Evolutionary conservation across 2,329 filamentous ascomycete species (phyloP), one percentile per base, ranked within the genome.

Genomic region (Raffaelea ambrosiae): DNA sequence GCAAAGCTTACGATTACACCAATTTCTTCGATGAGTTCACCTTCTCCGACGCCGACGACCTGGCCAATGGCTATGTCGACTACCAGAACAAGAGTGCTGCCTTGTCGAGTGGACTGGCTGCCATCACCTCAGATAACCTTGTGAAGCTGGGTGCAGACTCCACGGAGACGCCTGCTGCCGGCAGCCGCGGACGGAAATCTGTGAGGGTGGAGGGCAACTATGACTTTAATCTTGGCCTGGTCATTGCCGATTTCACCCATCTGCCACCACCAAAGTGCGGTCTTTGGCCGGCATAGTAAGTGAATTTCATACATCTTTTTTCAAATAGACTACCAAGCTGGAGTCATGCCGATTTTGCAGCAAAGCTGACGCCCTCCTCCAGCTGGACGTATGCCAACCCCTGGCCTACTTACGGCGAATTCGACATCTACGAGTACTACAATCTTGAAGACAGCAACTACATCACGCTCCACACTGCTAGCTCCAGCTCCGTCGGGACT

Each of bases 221-320:
- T 43, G 60, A 64, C 7, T 89, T 84, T 66, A 77, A 72, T 52
- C 71, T 79, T 49, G 84, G 82, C 22, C 76, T 88, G 23, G 75
- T 88, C 57, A 77, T 89, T 40, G 70, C 83, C 40, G 80, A 87
- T 58, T 77, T 88, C 54, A 71, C 67, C 14, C 83, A 88, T 57
- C 80, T 89, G 66, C 84, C 85, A 26, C 71, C 68, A 48, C 71
- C 74, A 10, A 67, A 72, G 40, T 88, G 85, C 56, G 84, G 86
- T 44, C 72, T 76, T 8, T 89, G 85, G 85, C 85, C 85, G 4
- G 82, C 84, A 66, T 73, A 83, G 72, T 78, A 67, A 64, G 67
- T 58, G 1, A 4, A 21, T 7, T 20, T 14, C 7, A 14, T 33
- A 20, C 35, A 29, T 3, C 31, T 33, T 33, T 33, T 33, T 33